These are phyloP conservation scores for Globisporangium cylindrosporum DNA, from an alignment of 352 stramenopile genomes.

Conservation along the genomic window DNA sequence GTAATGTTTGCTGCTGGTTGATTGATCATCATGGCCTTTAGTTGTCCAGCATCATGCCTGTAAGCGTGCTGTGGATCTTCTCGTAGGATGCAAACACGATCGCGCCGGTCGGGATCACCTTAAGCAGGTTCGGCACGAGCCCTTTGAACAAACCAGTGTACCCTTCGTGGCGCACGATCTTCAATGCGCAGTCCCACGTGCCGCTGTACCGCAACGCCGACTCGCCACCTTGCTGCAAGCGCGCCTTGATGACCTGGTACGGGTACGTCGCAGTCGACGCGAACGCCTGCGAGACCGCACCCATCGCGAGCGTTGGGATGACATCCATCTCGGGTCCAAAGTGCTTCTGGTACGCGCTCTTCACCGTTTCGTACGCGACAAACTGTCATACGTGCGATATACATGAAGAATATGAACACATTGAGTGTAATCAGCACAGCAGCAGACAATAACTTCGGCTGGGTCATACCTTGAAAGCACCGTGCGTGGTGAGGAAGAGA, in stretches of 20 bases:
- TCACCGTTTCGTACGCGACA: slow-evolving; percentile 79
- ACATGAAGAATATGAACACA: neutral
- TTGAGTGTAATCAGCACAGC: neutral
- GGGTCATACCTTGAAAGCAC: slow-evolving; percentile 88
- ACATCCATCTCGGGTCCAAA: slow-evolving; percentile 67
- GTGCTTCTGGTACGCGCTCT: slow-evolving; percentile 56
- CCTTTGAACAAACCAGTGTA: slow-evolving; percentile 94
- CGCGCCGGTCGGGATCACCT: slow-evolving; percentile 95
- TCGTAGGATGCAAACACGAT: slow-evolving; percentile 93
- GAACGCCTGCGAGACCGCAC: slow-evolving; percentile 76
- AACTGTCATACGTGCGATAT: slow-evolving; percentile 31
- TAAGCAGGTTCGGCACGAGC: slow-evolving; percentile 92
- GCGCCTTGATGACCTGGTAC: slow-evolving; percentile 96
- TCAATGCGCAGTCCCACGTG: slow-evolving; percentile 87
- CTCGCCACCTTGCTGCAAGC: slow-evolving; percentile 91
- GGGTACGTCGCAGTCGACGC: slow-evolving; percentile 91
- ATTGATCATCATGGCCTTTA: slow-evolving; percentile 14
- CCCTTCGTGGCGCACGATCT: slow-evolving; percentile 91
- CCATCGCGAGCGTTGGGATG: slow-evolving; percentile 72
- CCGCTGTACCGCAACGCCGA: slow-evolving; percentile 85
- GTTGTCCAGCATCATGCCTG: slow-evolving; percentile 40
- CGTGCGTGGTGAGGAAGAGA: slow-evolving; percentile 95
- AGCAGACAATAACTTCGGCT: neutral
- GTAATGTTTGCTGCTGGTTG: neutral
- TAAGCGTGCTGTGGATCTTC: slow-evolving; percentile 66